A percentile compares a stretch with the other conserved stretches of the same genome.
Conservation (phyloP, 495 filamentous ascomycete species). For the Penicillium samsonianum region DNA sequence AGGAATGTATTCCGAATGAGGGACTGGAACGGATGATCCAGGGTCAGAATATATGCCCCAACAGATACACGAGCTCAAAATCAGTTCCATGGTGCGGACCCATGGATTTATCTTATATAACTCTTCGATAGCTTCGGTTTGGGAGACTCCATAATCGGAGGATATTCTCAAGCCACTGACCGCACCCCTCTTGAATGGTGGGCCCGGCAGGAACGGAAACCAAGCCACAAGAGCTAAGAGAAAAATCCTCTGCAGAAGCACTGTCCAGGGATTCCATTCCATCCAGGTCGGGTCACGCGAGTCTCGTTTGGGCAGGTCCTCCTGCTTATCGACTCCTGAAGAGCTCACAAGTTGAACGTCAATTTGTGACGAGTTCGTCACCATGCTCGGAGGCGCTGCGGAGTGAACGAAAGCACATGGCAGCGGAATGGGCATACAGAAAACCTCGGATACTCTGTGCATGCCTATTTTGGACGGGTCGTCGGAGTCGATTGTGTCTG, state of each 20-base stretch:
- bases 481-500: not conserved
- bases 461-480: not conserved
- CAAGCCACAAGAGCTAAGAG: not conserved
- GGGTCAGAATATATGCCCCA: not conserved
- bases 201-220: not conserved
- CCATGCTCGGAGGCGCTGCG: not conserved
- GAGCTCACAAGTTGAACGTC: not conserved
- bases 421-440: not conserved
- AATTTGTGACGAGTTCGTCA: not conserved
- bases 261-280: not conserved
- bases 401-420: not conserved
- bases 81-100: not conserved
- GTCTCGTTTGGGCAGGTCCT: conserved; percentile 3
- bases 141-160: not conserved
- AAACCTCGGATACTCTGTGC: not conserved
- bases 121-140: not conserved
- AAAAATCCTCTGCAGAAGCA: not conserved
- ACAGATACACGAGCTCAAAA: not conserved
- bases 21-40: not conserved
- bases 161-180: conserved; percentile 14
- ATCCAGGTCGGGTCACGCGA: not conserved
- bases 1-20: not conserved
- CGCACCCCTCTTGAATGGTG: conserved; percentile 5
- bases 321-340: not conserved
- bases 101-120: not conserved